Base-by-base conservation (phyloP, 345 rosid genomes). In the Acer campestre region DNA sequence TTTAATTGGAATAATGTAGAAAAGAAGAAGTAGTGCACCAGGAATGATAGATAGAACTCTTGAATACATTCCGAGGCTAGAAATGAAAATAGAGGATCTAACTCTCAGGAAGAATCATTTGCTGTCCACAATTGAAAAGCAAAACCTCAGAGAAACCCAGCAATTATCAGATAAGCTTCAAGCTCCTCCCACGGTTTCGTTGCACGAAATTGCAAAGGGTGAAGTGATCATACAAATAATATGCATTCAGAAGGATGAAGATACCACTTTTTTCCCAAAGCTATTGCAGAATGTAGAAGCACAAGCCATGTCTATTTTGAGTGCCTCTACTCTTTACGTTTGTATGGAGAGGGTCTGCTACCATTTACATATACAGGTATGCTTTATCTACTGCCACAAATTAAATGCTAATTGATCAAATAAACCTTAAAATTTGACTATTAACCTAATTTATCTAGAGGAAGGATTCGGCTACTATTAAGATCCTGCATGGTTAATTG, bases 61-160 rank as follows among this genome's bases (percentile, higher is more conserved):
- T 35, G 74, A 85, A 44, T 85, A 83, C 83, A 83, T 83, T 66
- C 86, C 86, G 7, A 80, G 77, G 74, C 70, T 83, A 42, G 81
- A 77, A 68, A 59, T 61, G 10, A 85, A 85, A 68, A 81, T 85
- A 49, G 75, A 81, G 46, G 74, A 81, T 53, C 51, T 81, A 22
- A 77, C 51, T 40, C 51, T 77, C 20, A 74, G 63, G 82, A 83
- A 85, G 82, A 73, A 73, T 16, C 56, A 56, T n/a, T 59, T 80
- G 78, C 35, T 56, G 22, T 76, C 77, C 12, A 38, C 17, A 25
- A 66, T 48, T 46, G 61, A 74, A 58, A 71, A 65, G 68, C 64
- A 73, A 35, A 64, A 6, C 31, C 17, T 10, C 25, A 8, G 46
- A 14, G 68, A 40, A 64, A 56, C 10, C 14, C 63, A 23, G 14